A percentile compares a stretch with the other conserved stretches of the same genome.
These are phyloP conservation scores for Ceratopteris richardii DNA, from an alignment of 75 land plant genomes.

Conservation along the genomic window DNA sequence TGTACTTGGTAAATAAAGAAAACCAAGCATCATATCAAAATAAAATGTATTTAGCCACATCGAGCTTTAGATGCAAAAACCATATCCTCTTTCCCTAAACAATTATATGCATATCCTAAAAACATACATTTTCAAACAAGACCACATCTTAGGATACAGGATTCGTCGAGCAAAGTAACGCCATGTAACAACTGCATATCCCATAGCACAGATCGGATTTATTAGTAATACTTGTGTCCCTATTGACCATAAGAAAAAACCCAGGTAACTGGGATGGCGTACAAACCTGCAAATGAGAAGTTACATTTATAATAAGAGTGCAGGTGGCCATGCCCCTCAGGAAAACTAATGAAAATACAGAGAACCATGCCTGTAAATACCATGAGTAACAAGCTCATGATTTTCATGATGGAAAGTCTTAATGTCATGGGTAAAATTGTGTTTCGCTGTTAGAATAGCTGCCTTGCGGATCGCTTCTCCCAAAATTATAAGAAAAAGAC, in stretches of 20 bases:
- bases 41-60: too few relatives aligned
- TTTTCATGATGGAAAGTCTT: slow-evolving; percentile 44
- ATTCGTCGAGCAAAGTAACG: slow-evolving; percentile 61
- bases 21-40: too few relatives aligned
- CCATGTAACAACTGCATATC: slow-evolving; percentile 64
- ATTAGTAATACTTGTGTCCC: slow-evolving; percentile 84
- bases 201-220: slow-evolving; percentile 63
- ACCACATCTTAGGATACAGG: slow-evolving; percentile 45
- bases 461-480: slow-evolving; percentile 72
- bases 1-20: slow-evolving; percentile 2
- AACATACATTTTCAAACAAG: too few relatives aligned
- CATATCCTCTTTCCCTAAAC: too few relatives aligned
- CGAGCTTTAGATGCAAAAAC: too few relatives aligned
- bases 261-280: slow-evolving; percentile 84
- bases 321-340: too few relatives aligned
- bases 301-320: too few relatives aligned
- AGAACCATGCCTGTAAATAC: slow-evolving; percentile 57
- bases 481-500: slow-evolving; percentile 56
- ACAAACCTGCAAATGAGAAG: slow-evolving; percentile 32
- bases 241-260: slow-evolving; percentile 81
- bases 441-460: slow-evolving; percentile 72
- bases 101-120: too few relatives aligned
- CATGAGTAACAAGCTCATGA: slow-evolving; percentile 73
- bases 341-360: background rate
- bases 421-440: slow-evolving; percentile 74